These are phyloP conservation scores for Pleodorina starrii DNA, from an alignment of 139 green algal species.

Conservation along the genomic window DNA sequence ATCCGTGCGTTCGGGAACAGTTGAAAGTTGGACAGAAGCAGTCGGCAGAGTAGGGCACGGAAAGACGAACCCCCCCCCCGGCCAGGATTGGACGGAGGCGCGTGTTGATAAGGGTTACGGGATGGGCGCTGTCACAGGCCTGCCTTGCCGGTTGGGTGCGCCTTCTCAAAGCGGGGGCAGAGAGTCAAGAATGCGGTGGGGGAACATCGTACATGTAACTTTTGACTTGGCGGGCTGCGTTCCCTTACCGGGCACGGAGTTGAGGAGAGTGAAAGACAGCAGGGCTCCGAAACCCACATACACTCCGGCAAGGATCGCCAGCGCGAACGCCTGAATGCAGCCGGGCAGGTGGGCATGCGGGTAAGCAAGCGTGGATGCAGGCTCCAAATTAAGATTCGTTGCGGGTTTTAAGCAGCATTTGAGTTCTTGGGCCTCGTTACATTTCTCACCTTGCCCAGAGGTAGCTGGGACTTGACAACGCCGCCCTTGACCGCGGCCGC, in stretches of 20 bases:
- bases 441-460: not conserved
- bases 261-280: conserved; percentile 76
- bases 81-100: no score
- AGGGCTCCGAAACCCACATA: conserved; percentile 81
- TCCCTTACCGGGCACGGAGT: conserved; percentile 62
- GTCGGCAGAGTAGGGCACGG: no score
- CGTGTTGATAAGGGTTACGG: no score
- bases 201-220: no score
- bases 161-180: no score
- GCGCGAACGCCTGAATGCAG: conserved; percentile 53
- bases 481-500: not conserved
- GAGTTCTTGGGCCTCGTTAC: not conserved
- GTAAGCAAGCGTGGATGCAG: not conserved
- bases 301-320: conserved; percentile 73
- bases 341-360: no score
- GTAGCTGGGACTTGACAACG: not conserved
- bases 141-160: no score
- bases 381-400: not conserved
- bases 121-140: no score
- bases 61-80: no score
- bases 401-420: not conserved
- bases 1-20: not conserved
- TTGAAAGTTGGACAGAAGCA: no score
- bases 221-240: no score
- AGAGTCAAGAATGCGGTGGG: no score